Conservation (phyloP, 352 stramenopile species). For the Globisporangium spiculum region DNA sequence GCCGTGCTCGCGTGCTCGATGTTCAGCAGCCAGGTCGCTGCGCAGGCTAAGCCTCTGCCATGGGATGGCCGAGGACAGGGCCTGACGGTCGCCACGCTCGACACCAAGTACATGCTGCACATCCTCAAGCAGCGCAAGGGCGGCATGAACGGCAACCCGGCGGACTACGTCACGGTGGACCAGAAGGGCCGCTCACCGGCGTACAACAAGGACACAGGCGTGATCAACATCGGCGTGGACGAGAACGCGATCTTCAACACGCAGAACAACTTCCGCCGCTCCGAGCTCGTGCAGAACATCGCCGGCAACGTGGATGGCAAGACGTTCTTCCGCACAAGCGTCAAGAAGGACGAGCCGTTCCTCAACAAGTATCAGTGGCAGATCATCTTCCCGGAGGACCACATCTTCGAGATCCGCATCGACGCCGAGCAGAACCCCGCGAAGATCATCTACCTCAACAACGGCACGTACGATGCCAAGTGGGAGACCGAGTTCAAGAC, state of each 20-base stretch:
- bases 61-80: slow-evolving; percentile 56
- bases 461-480: slow-evolving; percentile 41
- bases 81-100: slow-evolving; percentile 51
- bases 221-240: slow-evolving; percentile 54
- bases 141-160: slow-evolving; percentile 30
- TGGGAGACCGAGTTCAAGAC: slow-evolving; percentile 44
- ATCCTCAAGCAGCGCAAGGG: slow-evolving; percentile 63
- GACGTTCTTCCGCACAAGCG: slow-evolving; percentile 61
- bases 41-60: slow-evolving; percentile 34
- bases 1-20: slow-evolving; percentile 25
- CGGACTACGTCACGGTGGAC: slow-evolving; percentile 51
- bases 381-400: slow-evolving; percentile 54
- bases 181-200: slow-evolving; percentile 39
- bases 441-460: slow-evolving; percentile 53
- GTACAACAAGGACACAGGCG: slow-evolving; percentile 61
- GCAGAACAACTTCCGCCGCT: slow-evolving; percentile 64
- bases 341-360: slow-evolving; percentile 46
- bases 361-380: slow-evolving; percentile 58
- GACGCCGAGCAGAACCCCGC: slow-evolving; percentile 35
- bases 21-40: slow-evolving; percentile 8
- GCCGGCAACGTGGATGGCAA: slow-evolving; percentile 31
- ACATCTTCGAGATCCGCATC: slow-evolving; percentile 57
- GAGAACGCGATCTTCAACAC: slow-evolving; percentile 43
- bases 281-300: slow-evolving; percentile 64
- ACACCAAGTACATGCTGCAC: slow-evolving; percentile 57